Conservation (phyloP, 2,329 filamentous ascomycete genomes). For the Trichoderma afroharzianum region DNA sequence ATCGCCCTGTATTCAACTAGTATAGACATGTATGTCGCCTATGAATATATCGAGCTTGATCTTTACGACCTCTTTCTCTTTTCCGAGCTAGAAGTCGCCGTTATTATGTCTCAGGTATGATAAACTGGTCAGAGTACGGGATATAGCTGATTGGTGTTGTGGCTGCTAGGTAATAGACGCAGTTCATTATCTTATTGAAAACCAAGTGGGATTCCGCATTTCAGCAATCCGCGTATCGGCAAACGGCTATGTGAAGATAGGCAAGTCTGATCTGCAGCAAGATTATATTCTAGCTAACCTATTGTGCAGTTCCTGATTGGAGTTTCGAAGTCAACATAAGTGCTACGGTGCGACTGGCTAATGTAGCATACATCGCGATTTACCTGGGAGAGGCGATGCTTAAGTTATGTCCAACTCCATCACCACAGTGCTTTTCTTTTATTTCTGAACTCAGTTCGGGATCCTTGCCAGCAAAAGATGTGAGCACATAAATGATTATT, state of each 20-base stretch:
- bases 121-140: neutral
- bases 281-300: neutral
- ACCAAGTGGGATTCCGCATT: neutral
- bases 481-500: neutral
- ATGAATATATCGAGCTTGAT: neutral
- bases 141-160: neutral
- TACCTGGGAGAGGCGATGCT: neutral
- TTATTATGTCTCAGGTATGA: neutral
- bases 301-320: neutral
- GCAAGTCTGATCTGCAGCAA: neutral
- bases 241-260: neutral
- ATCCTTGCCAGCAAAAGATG: neutral
- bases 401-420: neutral
- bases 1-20: neutral
- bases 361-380: neutral
- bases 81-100: neutral
- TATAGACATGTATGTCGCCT: neutral
- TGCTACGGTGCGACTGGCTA: neutral
- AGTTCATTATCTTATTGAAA: neutral
- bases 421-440: neutral
- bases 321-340: neutral
- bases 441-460: neutral
- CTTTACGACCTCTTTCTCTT: neutral
- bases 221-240: neutral
- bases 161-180: neutral